phyloP scores from a whole-genome alignment of 2,329 filamentous ascomycete genomes.

The Decorospora gaudefroyi region DNA sequence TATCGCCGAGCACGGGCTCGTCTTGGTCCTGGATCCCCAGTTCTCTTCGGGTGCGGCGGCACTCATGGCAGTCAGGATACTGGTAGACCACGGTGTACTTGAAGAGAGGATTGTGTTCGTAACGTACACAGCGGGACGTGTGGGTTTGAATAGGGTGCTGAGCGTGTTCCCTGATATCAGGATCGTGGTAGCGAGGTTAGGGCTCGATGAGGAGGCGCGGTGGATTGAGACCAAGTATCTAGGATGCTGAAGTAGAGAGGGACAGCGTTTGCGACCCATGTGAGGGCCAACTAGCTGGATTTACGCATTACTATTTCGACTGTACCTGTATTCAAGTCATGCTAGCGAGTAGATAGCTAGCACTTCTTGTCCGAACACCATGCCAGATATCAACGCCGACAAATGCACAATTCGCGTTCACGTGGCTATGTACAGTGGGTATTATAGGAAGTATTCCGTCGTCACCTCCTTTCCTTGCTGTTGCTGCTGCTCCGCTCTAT shows the following conservation, averaged over 20 bases:
- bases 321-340: slow-evolving; percentile 6
- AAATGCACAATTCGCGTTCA: slow-evolving; percentile 17
- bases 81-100: slow-evolving; percentile 88
- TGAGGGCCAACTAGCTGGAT: not conserved
- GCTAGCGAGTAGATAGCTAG: slow-evolving; percentile 15
- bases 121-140: slow-evolving; percentile 84
- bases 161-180: slow-evolving; percentile 87
- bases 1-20: slow-evolving; percentile 74
- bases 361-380: slow-evolving; percentile 12
- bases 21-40: slow-evolving; percentile 87
- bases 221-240: slow-evolving; percentile 93
- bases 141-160: slow-evolving; percentile 81
- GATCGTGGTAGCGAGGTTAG: slow-evolving; percentile 81
- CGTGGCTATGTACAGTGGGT: slow-evolving; percentile 27
- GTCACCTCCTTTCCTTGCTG: slow-evolving; percentile 73
- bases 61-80: slow-evolving; percentile 94
- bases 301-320: slow-evolving; percentile 3
- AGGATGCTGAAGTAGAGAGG: slow-evolving; percentile 66
- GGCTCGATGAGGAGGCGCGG: slow-evolving; percentile 78
- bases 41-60: slow-evolving; percentile 87
- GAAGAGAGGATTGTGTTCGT: slow-evolving; percentile 88
- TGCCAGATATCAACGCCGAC: slow-evolving; percentile 18
- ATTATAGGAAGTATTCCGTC: slow-evolving; percentile 70
- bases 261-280: not conserved
- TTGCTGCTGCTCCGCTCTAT: slow-evolving; percentile 78